Percentiles rank a stretch among this genome's conserved stretches.
Conservation (phyloP, 2,329 filamentous ascomycete species). For the Neonectria ditissima region DNA sequence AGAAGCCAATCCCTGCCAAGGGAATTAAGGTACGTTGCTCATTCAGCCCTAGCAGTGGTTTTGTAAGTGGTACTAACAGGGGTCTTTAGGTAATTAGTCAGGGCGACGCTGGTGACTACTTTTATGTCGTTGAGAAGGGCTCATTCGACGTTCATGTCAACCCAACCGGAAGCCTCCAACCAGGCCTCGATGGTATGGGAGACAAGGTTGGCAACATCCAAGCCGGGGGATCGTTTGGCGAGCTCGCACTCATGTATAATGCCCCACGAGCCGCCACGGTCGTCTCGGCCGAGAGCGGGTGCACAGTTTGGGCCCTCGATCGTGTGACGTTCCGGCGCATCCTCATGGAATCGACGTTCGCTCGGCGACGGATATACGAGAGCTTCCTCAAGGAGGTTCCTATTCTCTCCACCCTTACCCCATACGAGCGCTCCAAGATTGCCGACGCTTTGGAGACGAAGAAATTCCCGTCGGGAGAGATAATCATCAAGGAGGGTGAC, state of each 20-base stretch:
- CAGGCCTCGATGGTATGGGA: conserved; percentile 85
- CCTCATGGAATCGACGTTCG: conserved; percentile 97
- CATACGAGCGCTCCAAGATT: conserved; percentile 97
- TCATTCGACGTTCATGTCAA: conserved; percentile 94
- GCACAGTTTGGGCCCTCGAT: conserved; percentile 93
- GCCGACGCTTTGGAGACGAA: conserved; percentile 93
- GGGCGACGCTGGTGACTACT: conserved; percentile 95
- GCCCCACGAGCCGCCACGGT: conserved; percentile 95
- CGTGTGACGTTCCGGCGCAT: conserved; percentile 97
- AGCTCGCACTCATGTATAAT: conserved; percentile 98
- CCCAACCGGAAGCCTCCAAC: conserved; percentile 77
- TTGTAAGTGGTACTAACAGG: conserved; percentile 39
- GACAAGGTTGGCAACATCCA: conserved; percentile 84
- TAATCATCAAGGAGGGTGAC: conserved; percentile 92
- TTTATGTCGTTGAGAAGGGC: conserved; percentile 95
- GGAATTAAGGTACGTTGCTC: conserved; percentile 72
- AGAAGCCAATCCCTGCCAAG: conserved; percentile 95
- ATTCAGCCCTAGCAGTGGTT: background rate
- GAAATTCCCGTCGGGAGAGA: conserved; percentile 82
- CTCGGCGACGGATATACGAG: conserved; percentile 96
- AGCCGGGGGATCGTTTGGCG: conserved; percentile 93
- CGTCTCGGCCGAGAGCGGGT: conserved; percentile 80
- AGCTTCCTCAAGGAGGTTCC: conserved; percentile 95
- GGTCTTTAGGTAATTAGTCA: conserved; percentile 86
- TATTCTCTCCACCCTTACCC: conserved; percentile 82